phyloP scores from a whole-genome alignment of 148 eudicot genomes.

The Euryodendron excelsum region DNA sequence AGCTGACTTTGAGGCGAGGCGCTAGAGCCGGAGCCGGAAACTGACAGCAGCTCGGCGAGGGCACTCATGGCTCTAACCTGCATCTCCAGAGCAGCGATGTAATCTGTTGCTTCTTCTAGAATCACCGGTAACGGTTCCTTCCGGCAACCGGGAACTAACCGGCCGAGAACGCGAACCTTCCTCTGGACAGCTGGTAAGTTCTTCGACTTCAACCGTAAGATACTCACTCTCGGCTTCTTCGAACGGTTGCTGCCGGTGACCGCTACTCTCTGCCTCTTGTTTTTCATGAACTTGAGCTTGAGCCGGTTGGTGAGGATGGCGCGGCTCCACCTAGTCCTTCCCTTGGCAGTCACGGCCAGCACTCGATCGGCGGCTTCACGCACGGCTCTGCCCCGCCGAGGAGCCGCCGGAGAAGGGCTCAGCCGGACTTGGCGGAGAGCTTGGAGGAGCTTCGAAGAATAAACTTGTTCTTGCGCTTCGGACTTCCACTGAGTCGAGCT shows the following conservation, averaged over 20 bases:
- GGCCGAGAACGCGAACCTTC: slow-evolving; percentile 51
- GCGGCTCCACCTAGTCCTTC: slow-evolving; percentile 82
- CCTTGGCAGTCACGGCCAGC: slow-evolving; percentile 70
- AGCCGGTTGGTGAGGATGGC: slow-evolving; percentile 68
- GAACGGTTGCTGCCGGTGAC: slow-evolving; percentile 28
- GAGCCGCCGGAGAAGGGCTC: slow-evolving; percentile 29
- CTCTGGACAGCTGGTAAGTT: slow-evolving; percentile 59
- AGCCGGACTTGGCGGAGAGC: slow-evolving; percentile 67
- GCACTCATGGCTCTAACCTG: slow-evolving; percentile 73
- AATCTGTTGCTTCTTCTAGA: slow-evolving; percentile 80
- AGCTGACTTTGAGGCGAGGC: slow-evolving; percentile 9
- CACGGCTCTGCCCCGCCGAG: slow-evolving; percentile 52
- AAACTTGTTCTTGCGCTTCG: slow-evolving; percentile 62
- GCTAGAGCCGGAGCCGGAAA: slow-evolving; percentile 28
- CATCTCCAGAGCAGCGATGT: slow-evolving; percentile 86
- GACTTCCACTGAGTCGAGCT: slow-evolving; percentile 58
- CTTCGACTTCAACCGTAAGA: slow-evolving; percentile 46
- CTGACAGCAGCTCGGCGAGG: slow-evolving; percentile 46
- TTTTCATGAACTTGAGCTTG: slow-evolving; percentile 57
- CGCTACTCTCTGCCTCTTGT: slow-evolving; percentile 33
- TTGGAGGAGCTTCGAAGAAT: slow-evolving; percentile 57
- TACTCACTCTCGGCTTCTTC: slow-evolving; percentile 32
- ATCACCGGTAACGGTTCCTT: slow-evolving; percentile 71
- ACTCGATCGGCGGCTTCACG: slow-evolving; percentile 68
- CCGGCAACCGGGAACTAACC: slow-evolving; percentile 83